Evolutionary conservation across 768 basidiomycete genomes (phyloP), one percentile per base, ranked within the genome.

Genomic region (Naganishia vaughanmartiniae): DNA sequence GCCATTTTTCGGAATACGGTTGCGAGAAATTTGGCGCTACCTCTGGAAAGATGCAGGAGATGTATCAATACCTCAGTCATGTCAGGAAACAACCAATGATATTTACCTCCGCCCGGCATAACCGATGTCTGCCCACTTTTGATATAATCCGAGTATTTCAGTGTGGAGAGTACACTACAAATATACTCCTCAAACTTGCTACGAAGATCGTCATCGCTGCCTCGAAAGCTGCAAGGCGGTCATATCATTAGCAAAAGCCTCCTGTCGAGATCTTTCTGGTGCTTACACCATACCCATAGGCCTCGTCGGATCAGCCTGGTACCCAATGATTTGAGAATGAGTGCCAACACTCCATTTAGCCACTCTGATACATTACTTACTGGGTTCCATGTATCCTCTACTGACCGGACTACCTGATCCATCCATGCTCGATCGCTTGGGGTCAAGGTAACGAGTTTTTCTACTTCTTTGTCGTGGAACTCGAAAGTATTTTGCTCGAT

Each of bases 391-490:
- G 77, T 76, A 56, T 81, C 80, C 65, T 82, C 81, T 7, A 82
- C 81, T 0, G 80, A 77, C 34, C 72, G 69, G 9, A 81, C 79
- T 2, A 83, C 77, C 74, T 95, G 93, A 77, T 98, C 94, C 86
- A 98, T 92, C 96, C 96, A 99, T 80, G 91, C 94, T 70, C 95
- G 84, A 80, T 98, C 96, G 0, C 94, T 92, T 0, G 96, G 84
- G 1, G 95, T 97, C 74, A 99, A 82, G 6, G 86, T 87, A 26
- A 89, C 87, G 39, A 89, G 83, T 33, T 90, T 85, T 74, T 95
- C 93, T 7, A 96, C 77, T 76, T 85, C 88, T 4, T 88, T 86
- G 79, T 97, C 89, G 48, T 89, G 85, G 83, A 96, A 93, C 75
- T 97, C 94, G 70, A 98, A 87, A 2, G 84, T 83, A 6, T 89